phyloP scores from a whole-genome alignment of 148 eudicot species.

The Rhododendron simsii region DNA sequence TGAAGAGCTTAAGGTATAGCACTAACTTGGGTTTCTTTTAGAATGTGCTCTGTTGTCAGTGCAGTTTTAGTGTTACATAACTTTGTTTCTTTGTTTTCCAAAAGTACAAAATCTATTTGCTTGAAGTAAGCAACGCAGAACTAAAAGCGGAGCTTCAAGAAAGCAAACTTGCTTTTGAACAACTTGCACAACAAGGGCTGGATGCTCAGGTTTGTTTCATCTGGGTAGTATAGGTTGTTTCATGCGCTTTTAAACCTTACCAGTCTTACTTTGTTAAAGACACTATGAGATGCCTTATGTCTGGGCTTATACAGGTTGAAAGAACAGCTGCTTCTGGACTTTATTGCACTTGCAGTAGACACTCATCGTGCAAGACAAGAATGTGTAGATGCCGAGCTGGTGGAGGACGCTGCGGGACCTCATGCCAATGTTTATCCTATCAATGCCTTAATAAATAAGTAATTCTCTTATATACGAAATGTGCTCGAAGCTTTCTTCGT shows the following conservation, averaged over 20 bases:
- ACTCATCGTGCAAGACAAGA: slow-evolving; percentile 66
- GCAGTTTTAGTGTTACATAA: too few relatives aligned
- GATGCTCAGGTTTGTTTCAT: too few relatives aligned
- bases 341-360: slow-evolving; percentile 68
- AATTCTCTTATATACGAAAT: neutral
- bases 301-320: slow-evolving; percentile 54
- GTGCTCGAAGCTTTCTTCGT: too few relatives aligned
- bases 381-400: slow-evolving; percentile 77
- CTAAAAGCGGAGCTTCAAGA: too few relatives aligned
- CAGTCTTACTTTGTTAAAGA: neutral
- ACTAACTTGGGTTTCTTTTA: too few relatives aligned
- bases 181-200: too few relatives aligned
- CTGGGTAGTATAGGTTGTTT: neutral
- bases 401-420: slow-evolving; percentile 43
- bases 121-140: too few relatives aligned
- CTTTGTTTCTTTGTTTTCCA: too few relatives aligned
- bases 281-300: neutral
- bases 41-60: too few relatives aligned
- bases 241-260: neutral
- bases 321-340: slow-evolving; percentile 22
- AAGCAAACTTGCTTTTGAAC: too few relatives aligned
- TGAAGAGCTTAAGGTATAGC: slow-evolving; percentile 64
- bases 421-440: slow-evolving; percentile 51
- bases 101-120: too few relatives aligned
- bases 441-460: slow-evolving; percentile 65